Evolutionary conservation across 139 green algal species (phyloP).

Genomic region (Gonium pectorale): DNA sequence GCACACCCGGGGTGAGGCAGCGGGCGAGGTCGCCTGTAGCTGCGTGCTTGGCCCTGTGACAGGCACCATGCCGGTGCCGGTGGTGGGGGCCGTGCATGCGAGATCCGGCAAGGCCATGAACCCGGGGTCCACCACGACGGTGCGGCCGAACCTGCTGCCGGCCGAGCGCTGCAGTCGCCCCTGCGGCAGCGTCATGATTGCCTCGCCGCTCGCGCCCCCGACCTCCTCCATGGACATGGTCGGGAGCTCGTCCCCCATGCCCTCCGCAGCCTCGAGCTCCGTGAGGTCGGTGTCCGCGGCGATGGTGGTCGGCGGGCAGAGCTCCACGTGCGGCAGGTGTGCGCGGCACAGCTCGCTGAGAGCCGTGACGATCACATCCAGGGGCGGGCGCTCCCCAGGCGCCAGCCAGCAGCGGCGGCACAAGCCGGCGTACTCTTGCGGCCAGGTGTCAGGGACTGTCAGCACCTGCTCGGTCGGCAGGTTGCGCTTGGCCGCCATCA

Average conservation of each 20-base stretch:
- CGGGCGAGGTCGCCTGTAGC: neutral
- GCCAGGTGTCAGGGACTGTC: constrained; percentile 7
- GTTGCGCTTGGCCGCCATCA: constrained; percentile 27
- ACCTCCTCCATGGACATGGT: neutral
- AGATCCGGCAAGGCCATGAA: too few relatives aligned
- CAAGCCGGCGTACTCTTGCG: neutral
- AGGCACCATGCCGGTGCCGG: neutral
- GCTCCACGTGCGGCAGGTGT: constrained; percentile 31
- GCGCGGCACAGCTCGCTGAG: constrained; percentile 17
- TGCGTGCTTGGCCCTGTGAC: neutral
- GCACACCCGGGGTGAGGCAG: neutral
- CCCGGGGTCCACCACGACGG: neutral
- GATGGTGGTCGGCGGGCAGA: neutral
- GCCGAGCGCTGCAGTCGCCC: neutral
- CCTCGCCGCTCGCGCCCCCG: neutral
- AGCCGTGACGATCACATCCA: neutral
- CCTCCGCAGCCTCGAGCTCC: too few relatives aligned
- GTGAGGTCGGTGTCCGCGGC: neutral
- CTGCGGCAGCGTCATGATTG: neutral
- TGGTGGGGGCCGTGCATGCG: too few relatives aligned
- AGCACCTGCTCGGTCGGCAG: constrained; percentile 5
- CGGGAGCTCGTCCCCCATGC: neutral
- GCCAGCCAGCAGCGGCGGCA: neutral
- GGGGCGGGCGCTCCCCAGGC: neutral
- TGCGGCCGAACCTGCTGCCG: neutral